These are phyloP conservation scores for Lasiodiplodia citricola DNA, from an alignment of 2,329 filamentous ascomycete genomes.

Conservation along the genomic window DNA sequence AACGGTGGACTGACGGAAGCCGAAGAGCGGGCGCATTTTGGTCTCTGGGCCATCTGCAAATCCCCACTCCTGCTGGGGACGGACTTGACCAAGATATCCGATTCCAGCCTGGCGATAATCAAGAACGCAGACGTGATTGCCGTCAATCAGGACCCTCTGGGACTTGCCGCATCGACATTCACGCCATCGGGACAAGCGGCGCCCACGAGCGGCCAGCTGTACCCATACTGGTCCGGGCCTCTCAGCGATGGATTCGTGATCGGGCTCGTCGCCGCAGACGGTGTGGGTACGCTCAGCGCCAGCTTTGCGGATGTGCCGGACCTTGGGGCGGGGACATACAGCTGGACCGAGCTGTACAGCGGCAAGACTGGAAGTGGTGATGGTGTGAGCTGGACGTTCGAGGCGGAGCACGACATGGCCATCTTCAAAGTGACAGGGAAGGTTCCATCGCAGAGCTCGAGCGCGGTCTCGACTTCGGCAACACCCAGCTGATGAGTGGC, in stretches of 20 bases:
- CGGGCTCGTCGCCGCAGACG: slow-evolving; percentile 28
- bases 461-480: background rate
- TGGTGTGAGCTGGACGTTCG: slow-evolving; percentile 26
- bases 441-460: background rate
- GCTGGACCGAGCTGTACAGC: slow-evolving; percentile 31
- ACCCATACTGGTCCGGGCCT: slow-evolving; percentile 31
- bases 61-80: slow-evolving; percentile 52
- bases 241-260: slow-evolving; percentile 32
- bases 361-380: slow-evolving; percentile 29
- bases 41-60: slow-evolving; percentile 55
- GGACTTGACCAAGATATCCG: slow-evolving; percentile 42
- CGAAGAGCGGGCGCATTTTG: slow-evolving; percentile 52
- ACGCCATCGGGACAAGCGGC: slow-evolving; percentile 28
- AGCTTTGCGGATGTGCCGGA: slow-evolving; percentile 32
- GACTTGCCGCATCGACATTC: slow-evolving; percentile 30
- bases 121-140: slow-evolving; percentile 51
- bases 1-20: slow-evolving; percentile 27
- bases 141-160: slow-evolving; percentile 45
- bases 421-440: slow-evolving; percentile 29
- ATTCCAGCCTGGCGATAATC: slow-evolving; percentile 46
- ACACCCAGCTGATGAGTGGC: background rate
- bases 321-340: slow-evolving; percentile 29
- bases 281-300: slow-evolving; percentile 28
- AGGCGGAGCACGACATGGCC: slow-evolving; percentile 30
- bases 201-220: slow-evolving; percentile 28